Conservation (phyloP, 768 basidiomycete species). For the Phanerodontia chrysosporium region DNA sequence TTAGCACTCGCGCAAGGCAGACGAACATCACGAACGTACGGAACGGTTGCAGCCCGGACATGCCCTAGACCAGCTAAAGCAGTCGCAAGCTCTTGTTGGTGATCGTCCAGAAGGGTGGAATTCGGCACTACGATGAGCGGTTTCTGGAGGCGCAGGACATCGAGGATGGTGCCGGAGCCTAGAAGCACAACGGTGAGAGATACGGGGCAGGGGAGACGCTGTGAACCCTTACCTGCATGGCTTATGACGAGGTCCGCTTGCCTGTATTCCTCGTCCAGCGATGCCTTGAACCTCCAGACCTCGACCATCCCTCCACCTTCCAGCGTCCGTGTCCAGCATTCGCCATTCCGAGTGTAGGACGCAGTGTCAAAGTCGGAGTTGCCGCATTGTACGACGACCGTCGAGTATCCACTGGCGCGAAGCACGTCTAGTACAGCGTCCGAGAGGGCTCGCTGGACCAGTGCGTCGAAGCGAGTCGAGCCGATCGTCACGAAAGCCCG, state of each 20-base stretch:
- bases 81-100: slow-evolving; percentile 85
- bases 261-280: slow-evolving; percentile 60
- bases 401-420: slow-evolving; percentile 47
- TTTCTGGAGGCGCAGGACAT: slow-evolving; percentile 71
- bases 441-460: slow-evolving; percentile 60
- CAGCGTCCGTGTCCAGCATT: slow-evolving; percentile 19
- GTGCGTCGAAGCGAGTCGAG: slow-evolving; percentile 79
- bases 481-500: slow-evolving; percentile 81
- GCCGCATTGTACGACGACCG: slow-evolving; percentile 76
- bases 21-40: slow-evolving; percentile 41
- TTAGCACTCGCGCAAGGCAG: not conserved
- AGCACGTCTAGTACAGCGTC: slow-evolving; percentile 55
- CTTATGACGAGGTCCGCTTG: slow-evolving; percentile 80
- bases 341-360: slow-evolving; percentile 22
- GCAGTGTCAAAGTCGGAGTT: slow-evolving; percentile 47
- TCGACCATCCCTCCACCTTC: slow-evolving; percentile 41
- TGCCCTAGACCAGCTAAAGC: slow-evolving; percentile 57
- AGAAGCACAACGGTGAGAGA: not conserved
- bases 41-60: slow-evolving; percentile 50
- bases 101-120: slow-evolving; percentile 82
- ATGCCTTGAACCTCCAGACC: slow-evolving; percentile 70
- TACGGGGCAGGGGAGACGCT: not conserved
- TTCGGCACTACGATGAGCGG: slow-evolving; percentile 89
- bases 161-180: slow-evolving; percentile 95
- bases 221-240: slow-evolving; percentile 77